Conservation (phyloP, 2,329 filamentous ascomycete species). For the Decorospora gaudefroyi region DNA sequence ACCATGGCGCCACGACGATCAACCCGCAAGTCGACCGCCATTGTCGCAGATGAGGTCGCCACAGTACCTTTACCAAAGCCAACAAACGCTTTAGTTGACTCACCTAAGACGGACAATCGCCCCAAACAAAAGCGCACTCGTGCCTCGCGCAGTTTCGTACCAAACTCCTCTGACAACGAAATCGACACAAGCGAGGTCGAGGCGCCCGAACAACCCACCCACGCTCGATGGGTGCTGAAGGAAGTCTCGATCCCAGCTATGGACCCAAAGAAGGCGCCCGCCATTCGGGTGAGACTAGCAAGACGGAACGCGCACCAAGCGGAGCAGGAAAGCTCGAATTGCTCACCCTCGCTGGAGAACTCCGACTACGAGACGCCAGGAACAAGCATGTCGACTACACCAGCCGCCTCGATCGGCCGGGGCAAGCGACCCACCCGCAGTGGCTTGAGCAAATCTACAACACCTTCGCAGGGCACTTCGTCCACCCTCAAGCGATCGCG, state of each 20-base stretch:
- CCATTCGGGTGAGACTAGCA: constrained; percentile 16
- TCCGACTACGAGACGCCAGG: constrained; percentile 64
- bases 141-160: constrained; percentile 33
- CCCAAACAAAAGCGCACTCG: constrained; percentile 27
- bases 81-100: constrained; percentile 7
- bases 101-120: constrained; percentile 12
- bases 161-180: constrained; percentile 43
- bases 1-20: constrained; percentile 34
- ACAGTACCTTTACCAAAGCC: constrained; percentile 4
- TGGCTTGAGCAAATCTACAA: constrained; percentile 24
- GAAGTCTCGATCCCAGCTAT: constrained; percentile 40
- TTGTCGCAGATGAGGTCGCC: constrained; percentile 13
- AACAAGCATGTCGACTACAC: constrained; percentile 63
- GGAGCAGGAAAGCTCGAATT: constrained; percentile 34
- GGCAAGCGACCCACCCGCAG: constrained; percentile 32
- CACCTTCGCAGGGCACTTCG: constrained; percentile 17
- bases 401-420: constrained; percentile 49
- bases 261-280: constrained; percentile 20
- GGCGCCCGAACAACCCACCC: constrained; percentile 8
- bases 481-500: constrained; percentile 35
- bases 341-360: constrained; percentile 41
- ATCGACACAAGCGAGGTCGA: constrained; percentile 23
- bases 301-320: constrained; percentile 14
- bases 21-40: constrained; percentile 28
- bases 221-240: constrained; percentile 36